Conservation (phyloP, 768 basidiomycete genomes). For the Russula compacta region DNA sequence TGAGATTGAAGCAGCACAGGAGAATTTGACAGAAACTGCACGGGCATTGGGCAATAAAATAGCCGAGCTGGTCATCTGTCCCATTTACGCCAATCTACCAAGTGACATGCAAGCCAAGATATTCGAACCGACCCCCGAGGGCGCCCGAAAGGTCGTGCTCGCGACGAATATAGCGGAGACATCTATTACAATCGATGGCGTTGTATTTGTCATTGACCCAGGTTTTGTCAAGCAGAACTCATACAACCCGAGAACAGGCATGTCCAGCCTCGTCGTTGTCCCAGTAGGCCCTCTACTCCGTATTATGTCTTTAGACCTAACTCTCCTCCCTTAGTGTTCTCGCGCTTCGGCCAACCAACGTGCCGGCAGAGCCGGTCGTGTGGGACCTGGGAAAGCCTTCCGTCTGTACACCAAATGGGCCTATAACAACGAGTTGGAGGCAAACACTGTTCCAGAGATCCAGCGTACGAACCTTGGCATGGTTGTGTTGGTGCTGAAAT, state of each 20-base stretch:
- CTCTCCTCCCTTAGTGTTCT: slow-evolving; percentile 55
- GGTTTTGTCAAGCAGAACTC: slow-evolving; percentile 99
- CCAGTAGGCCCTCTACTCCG: slow-evolving; percentile 49
- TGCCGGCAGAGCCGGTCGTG: slow-evolving; percentile 94
- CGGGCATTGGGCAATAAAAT: slow-evolving; percentile 95
- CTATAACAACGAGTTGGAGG: slow-evolving; percentile 88
- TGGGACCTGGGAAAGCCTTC: slow-evolving; percentile 97
- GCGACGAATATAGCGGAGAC: slow-evolving; percentile 99
- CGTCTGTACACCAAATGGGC: slow-evolving; percentile 99
- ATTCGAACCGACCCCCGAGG: slow-evolving; percentile 96
- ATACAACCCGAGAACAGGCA: slow-evolving; percentile 96
- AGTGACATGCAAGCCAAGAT: slow-evolving; percentile 99
- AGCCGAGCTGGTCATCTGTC: slow-evolving; percentile 87
- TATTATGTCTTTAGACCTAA: neutral
- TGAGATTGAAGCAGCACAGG: slow-evolving; percentile 96
- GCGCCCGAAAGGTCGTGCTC: slow-evolving; percentile 93
- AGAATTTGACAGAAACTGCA: slow-evolving; percentile 92
- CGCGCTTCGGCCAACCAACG: slow-evolving; percentile 96
- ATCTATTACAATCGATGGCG: slow-evolving; percentile 97
- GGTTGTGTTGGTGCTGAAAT: slow-evolving; percentile 92
- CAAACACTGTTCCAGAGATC: slow-evolving; percentile 97
- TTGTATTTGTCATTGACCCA: slow-evolving; percentile 98
- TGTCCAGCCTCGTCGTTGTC: slow-evolving; percentile 94
- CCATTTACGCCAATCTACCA: slow-evolving; percentile 98
- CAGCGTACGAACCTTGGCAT: slow-evolving; percentile 96